Conservation (phyloP, 768 basidiomycete genomes). For the Trichaptum fuscoviolaceum region DNA sequence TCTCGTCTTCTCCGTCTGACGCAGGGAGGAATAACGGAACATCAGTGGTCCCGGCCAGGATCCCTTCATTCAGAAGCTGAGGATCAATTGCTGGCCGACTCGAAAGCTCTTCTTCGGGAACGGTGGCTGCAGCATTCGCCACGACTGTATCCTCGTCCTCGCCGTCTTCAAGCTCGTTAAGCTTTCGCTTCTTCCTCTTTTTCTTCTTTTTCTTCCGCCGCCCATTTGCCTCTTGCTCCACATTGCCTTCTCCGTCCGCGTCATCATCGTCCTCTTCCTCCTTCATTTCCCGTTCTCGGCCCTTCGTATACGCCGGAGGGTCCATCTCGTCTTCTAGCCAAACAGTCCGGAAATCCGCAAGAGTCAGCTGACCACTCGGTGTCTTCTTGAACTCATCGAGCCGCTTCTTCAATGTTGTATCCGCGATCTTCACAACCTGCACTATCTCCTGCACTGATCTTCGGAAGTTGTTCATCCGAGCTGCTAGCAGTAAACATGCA, state of each 20-base stretch:
- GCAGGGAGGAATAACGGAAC: slow-evolving; percentile 38
- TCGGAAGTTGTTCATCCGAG: slow-evolving; percentile 97
- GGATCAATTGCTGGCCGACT: slow-evolving; percentile 44
- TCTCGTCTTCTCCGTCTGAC: slow-evolving; percentile 35
- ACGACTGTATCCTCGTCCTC: slow-evolving; percentile 24
- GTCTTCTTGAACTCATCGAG: slow-evolving; percentile 94
- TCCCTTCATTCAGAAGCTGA: slow-evolving; percentile 58
- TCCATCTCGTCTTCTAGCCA: slow-evolving; percentile 92
- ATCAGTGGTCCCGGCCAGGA: slow-evolving; percentile 51
- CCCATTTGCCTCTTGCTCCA: slow-evolving; percentile 21
- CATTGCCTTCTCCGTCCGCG: slow-evolving; percentile 22
- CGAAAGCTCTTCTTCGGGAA: background rate
- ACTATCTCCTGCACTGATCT: slow-evolving; percentile 93
- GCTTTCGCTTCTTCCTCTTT: slow-evolving; percentile 37
- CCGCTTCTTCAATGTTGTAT: slow-evolving; percentile 87
- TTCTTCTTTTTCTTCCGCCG: slow-evolving; percentile 24
- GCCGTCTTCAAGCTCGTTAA: slow-evolving; percentile 31
- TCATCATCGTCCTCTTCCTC: slow-evolving; percentile 31
- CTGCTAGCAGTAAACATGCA: slow-evolving; percentile 89
- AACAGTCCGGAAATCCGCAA: slow-evolving; percentile 85
- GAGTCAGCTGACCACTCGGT: slow-evolving; percentile 75
- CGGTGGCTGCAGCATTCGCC: slow-evolving; percentile 7
- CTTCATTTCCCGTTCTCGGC: slow-evolving; percentile 63
- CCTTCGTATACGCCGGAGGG: slow-evolving; percentile 83
- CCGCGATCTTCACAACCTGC: slow-evolving; percentile 99